Evolutionary conservation across 129 eudicot genomes (phyloP).

Genomic region (Flaveria brownii): DNA sequence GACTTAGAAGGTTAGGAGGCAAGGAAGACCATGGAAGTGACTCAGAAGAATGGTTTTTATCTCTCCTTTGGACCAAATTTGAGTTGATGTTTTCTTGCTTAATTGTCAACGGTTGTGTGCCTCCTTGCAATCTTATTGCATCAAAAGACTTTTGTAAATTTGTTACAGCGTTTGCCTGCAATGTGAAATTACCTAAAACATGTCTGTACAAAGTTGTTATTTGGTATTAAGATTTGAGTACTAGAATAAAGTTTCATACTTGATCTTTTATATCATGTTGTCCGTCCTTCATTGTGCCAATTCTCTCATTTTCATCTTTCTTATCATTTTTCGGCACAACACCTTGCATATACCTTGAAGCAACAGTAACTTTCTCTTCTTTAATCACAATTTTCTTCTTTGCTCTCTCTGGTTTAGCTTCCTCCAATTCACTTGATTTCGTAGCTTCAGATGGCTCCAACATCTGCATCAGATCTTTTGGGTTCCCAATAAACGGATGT

Average conservation of each 20-base stretch:
- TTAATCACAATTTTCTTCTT: constrained; percentile 73
- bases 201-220: not conserved
- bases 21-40: constrained; percentile 59
- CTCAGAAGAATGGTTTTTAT: constrained; percentile 56
- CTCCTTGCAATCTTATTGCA: constrained; percentile 29
- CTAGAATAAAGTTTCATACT: constrained; percentile 42
- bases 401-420: constrained; percentile 40
- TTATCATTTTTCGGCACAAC: constrained; percentile 40
- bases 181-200: constrained; percentile 9
- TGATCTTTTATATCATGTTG: constrained; percentile 59
- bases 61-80: constrained; percentile 44
- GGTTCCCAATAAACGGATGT: constrained; percentile 74
- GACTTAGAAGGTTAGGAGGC: constrained; percentile 62
- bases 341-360: constrained; percentile 95
- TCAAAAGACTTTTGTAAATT: constrained; percentile 43
- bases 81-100: constrained; percentile 63
- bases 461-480: constrained; percentile 94
- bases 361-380: constrained; percentile 74
- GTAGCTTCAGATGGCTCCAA: constrained; percentile 60
- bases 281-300: constrained; percentile 38
- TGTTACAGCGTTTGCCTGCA: constrained; percentile 43
- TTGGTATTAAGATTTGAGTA: constrained; percentile 3
- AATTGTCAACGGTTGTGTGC: constrained; percentile 31
- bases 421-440: constrained; percentile 33
- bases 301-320: constrained; percentile 44